These are phyloP conservation scores for Populus hybrid DNA, from an alignment of 441 rosid species.

Conservation along the genomic window DNA sequence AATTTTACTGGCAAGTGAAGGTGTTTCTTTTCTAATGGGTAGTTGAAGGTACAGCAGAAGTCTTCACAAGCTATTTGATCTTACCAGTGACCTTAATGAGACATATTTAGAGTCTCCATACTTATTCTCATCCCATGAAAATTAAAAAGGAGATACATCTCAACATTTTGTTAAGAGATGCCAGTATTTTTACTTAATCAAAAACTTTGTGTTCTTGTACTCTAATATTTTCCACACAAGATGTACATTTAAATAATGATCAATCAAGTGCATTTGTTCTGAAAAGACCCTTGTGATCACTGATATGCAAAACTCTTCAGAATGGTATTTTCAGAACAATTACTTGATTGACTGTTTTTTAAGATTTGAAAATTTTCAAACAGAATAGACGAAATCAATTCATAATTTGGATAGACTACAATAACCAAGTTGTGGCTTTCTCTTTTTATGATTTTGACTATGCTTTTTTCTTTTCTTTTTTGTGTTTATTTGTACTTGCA, in stretches of 20 bases:
- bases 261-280: not conserved
- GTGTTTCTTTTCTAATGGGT: not conserved
- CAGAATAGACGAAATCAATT: not conserved
- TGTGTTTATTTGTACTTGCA: not conserved
- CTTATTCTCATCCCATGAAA: not conserved
- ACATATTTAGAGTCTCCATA: not conserved
- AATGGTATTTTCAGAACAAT: not conserved
- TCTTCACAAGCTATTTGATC: not conserved
- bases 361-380: not conserved
- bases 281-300: not conserved
- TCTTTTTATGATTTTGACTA: not conserved
- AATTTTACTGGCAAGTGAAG: not conserved
- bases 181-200: not conserved
- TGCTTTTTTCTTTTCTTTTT: not conserved
- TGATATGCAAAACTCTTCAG: not conserved
- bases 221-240: no score
- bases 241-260: not conserved
- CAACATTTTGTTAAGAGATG: not conserved
- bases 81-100: not conserved
- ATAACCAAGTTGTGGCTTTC: not conserved
- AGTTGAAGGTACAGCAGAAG: not conserved
- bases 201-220: not conserved
- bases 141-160: not conserved
- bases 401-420: not conserved
- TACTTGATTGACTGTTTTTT: not conserved